Evolutionary conservation across 257 asterid species (phyloP).

Genomic region (Capsicum baccatum): DNA sequence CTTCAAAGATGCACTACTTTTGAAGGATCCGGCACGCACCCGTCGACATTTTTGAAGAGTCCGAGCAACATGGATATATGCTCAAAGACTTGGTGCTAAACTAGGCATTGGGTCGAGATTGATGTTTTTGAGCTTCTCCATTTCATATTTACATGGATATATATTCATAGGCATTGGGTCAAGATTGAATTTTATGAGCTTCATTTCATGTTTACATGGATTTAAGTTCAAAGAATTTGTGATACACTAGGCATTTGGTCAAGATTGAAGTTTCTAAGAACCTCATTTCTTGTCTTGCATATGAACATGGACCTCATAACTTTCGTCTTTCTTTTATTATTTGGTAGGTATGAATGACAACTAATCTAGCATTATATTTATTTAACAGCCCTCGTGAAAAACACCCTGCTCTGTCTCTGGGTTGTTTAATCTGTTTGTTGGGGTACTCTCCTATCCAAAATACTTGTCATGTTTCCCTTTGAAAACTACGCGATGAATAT

Average conservation of each 20-base stretch:
- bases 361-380: conserved; percentile 21
- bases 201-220: not conserved
- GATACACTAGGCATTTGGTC: not conserved
- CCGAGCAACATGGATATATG: too few relatives aligned
- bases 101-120: not conserved
- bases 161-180: not conserved
- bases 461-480: not conserved
- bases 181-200: not conserved
- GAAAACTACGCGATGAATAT: too few relatives aligned
- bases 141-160: not conserved
- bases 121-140: not conserved
- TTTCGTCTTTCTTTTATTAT: not conserved
- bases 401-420: not conserved
- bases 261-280: conserved; percentile 13
- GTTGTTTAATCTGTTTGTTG: not conserved
- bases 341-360: conserved; percentile 20
- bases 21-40: too few relatives aligned
- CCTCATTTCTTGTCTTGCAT: not conserved
- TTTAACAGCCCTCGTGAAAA: conserved; percentile 11
- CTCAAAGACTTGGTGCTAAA: too few relatives aligned
- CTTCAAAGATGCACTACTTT: too few relatives aligned
- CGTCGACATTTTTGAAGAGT: too few relatives aligned
- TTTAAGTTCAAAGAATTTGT: not conserved
- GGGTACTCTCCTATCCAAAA: not conserved
- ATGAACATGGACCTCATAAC: not conserved